Evolutionary conservation across 306 rosid genomes (phyloP).

Genomic region (Corylus heterophylla): DNA sequence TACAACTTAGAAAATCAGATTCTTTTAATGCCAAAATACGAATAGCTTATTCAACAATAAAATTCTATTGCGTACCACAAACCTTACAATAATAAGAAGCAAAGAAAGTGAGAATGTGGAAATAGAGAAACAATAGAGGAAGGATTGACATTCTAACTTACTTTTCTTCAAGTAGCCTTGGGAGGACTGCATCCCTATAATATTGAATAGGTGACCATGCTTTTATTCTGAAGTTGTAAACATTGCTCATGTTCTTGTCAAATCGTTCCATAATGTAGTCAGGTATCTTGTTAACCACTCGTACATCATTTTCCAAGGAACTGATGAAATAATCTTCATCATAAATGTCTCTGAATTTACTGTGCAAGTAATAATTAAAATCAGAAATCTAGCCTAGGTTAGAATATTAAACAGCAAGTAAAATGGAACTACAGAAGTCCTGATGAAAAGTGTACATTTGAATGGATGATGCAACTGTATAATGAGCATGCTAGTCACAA

Average conservation of each 20-base stretch:
- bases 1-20: background rate
- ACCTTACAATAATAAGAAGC: slow-evolving; percentile 1
- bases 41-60: background rate
- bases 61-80: slow-evolving; percentile 6
- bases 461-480: background rate
- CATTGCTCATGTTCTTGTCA: slow-evolving; percentile 88
- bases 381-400: slow-evolving; percentile 35
- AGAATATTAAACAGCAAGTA: slow-evolving; percentile 15
- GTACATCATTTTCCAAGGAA: slow-evolving; percentile 77
- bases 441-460: slow-evolving; percentile 11
- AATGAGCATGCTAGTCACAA: background rate
- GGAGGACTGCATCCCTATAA: slow-evolving; percentile 81
- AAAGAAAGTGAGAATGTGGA: background rate
- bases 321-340: slow-evolving; percentile 77
- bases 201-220: slow-evolving; percentile 88
- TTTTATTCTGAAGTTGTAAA: slow-evolving; percentile 93
- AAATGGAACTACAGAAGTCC: slow-evolving; percentile 6
- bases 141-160: slow-evolving; percentile 43
- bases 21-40: background rate
- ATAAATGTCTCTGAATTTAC: slow-evolving; percentile 88
- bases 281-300: slow-evolving; percentile 79
- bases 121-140: background rate
- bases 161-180: slow-evolving; percentile 93
- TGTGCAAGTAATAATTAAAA: slow-evolving; percentile 44
- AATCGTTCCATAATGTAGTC: slow-evolving; percentile 91